Conservation (phyloP, 139 green algal genomes). For the Chlorella ohadii region DNA sequence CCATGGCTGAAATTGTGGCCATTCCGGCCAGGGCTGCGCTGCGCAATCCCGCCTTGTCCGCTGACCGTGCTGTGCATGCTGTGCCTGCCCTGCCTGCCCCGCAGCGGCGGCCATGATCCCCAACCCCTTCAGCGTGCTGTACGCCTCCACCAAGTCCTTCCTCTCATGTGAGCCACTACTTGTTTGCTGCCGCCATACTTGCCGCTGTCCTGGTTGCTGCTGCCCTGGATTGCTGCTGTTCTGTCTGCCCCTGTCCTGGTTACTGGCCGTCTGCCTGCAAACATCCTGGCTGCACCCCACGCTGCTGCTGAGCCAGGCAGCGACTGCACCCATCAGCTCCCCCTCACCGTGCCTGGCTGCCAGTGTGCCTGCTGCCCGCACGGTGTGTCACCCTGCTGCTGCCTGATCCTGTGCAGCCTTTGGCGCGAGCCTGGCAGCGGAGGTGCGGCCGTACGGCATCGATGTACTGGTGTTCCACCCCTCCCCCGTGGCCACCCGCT, state of each 20-base stretch:
- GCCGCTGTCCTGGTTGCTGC: not conserved
- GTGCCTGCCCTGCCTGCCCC: not conserved
- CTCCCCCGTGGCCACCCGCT: slow-evolving; percentile 90
- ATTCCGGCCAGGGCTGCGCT: no score
- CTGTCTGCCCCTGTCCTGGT: not conserved
- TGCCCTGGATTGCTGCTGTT: not conserved
- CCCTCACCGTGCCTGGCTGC: no score
- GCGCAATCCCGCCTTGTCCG: no score
- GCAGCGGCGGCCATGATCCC: slow-evolving; percentile 84
- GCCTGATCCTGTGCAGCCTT: slow-evolving; percentile 59
- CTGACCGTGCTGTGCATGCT: not conserved
- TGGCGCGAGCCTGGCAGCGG: slow-evolving; percentile 85
- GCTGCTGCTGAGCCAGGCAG: no score
- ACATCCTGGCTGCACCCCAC: no score
- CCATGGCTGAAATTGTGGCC: no score
- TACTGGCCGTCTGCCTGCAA: no score
- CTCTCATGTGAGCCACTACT: slow-evolving; percentile 54
- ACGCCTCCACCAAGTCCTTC: slow-evolving; percentile 90
- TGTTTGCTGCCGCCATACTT: not conserved
- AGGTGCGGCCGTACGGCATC: slow-evolving; percentile 84
- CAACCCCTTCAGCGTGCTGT: slow-evolving; percentile 88
- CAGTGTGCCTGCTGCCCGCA: not conserved
- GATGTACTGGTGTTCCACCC: slow-evolving; percentile 96
- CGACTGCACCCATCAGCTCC: no score
- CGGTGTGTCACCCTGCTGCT: no score